Evolutionary conservation across 805 yeast species (phyloP).

Genomic region (Saccharomycopsis guyanensis): DNA sequence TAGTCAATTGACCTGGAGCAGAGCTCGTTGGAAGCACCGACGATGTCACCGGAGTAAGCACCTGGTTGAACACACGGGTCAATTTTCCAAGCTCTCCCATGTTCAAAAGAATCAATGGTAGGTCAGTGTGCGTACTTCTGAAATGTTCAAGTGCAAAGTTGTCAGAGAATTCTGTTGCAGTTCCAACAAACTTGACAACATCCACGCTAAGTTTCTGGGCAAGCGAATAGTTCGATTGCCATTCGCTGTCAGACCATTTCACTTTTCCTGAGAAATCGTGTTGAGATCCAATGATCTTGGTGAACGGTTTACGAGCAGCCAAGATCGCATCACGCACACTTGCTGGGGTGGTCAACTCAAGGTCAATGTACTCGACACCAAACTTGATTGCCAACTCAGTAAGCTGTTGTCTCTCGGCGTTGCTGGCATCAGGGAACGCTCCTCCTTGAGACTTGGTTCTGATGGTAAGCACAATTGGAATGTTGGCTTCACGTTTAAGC

Average conservation of each 20-base stretch:
- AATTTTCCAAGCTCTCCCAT: conserved; percentile 71
- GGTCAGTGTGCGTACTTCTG: conserved; percentile 42
- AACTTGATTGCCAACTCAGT: conserved; percentile 58
- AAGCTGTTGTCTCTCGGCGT: conserved; percentile 40
- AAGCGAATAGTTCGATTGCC: conserved; percentile 65
- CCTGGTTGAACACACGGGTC: conserved; percentile 66
- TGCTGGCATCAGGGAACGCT: conserved; percentile 54
- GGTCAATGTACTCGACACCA: conserved; percentile 75
- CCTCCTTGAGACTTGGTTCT: conserved; percentile 83
- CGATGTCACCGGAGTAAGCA: conserved; percentile 83
- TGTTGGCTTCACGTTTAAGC: conserved; percentile 51
- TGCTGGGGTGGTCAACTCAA: conserved; percentile 65
- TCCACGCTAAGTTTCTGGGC: conserved; percentile 64
- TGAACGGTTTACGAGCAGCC: conserved; percentile 44
- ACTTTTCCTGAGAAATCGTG: conserved; percentile 61
- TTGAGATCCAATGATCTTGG: conserved; percentile 75
- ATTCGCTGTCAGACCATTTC: conserved; percentile 62
- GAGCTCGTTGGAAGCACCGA: conserved; percentile 57
- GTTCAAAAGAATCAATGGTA: conserved; percentile 78
- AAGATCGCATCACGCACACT: conserved; percentile 41
- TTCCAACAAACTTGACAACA: conserved; percentile 75
- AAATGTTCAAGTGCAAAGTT: conserved; percentile 67
- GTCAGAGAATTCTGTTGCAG: conserved; percentile 56
- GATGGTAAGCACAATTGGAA: conserved; percentile 78
- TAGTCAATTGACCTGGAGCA: conserved; percentile 73